A percentile compares a stretch with the other conserved stretches of the same genome.
phyloP scores from a whole-genome alignment of 306 rosid species.

The Ceratonia siliqua region DNA sequence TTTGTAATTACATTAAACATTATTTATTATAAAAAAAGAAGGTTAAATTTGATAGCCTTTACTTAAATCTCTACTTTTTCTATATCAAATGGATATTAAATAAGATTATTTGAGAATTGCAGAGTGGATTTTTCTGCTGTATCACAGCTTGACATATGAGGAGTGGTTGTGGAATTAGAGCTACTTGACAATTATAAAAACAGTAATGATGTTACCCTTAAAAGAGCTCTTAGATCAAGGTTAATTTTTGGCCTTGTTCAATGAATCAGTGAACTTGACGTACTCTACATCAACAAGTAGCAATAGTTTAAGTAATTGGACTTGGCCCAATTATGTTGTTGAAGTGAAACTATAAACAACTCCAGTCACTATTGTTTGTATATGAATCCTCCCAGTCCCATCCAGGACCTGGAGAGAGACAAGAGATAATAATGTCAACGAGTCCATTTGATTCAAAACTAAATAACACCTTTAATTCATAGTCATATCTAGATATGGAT shows the following conservation, averaged over 20 bases:
- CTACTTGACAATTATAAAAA: conserved; percentile 33
- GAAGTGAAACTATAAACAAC: conserved; percentile 22
- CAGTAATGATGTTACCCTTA: conserved; percentile 26
- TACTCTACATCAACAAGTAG: conserved; percentile 40
- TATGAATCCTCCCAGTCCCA: not conserved
- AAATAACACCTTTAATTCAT: not conserved
- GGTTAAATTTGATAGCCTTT: no score
- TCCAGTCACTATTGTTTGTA: conserved; percentile 1
- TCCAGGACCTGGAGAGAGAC: not conserved
- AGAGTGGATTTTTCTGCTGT: conserved; percentile 5
- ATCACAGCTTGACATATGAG: conserved; percentile 20
- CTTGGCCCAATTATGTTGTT: conserved; percentile 17
- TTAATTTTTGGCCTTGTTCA: conserved; percentile 33
- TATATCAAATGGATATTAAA: no score
- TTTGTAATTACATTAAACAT: no score
- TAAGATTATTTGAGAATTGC: no score
- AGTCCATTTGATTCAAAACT: not conserved
- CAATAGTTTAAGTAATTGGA: conserved; percentile 33
- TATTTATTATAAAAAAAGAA: no score
- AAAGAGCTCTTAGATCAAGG: conserved; percentile 1
- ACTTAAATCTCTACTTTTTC: no score
- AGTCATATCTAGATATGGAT: not conserved
- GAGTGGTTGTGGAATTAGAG: conserved; percentile 36
- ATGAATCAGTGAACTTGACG: conserved; percentile 36
- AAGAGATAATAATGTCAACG: no score